Base-by-base conservation (phyloP, 2,329 filamentous ascomycete species). In the Verruconis gallopava region DNA sequence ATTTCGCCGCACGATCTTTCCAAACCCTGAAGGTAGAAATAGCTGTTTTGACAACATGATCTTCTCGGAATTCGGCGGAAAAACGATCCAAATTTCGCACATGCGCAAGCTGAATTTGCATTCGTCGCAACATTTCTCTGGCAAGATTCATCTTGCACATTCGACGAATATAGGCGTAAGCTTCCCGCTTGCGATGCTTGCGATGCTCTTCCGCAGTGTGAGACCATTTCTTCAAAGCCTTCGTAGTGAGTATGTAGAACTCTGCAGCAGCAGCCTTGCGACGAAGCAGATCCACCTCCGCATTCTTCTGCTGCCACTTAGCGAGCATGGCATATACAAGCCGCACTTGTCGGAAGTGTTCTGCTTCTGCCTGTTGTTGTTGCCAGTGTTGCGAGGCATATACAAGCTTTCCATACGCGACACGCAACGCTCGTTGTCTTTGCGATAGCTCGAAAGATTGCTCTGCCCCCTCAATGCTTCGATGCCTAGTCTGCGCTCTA, bases 171-270 rank as follows among this genome's bases (percentile, higher is more conserved):
- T 65, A 64, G 2, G 65, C 62, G 55, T 79, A 79, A 0, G 70
- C 66, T 30, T 74, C 67, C 38, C 73, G 66, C 21, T 72, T 65
- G 17, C 71, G 67, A 47, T 62, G 61, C 45, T 72, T 68, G 21
- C 70, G 62, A 13, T 68, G 63, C 42, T 72, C 60, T 33, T 65
- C 54, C 1, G 68, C 69, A 15, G 67, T 65, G 30, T 61, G 57
- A 17, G 62, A 64, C 73, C 73, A 77, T 12, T 55, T 53, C 47
- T 67, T 72, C 40, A 77, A 48, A 2, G 62, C 57, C 33, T 58
- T 61, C 5, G 61, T 73, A 33, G 65, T 59, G n/a, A 71, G 51
- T 28, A 73, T 69, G 51, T 74, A 78, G 48, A 70, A 77, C 9
- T 63, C 58, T 18, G 72, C 73, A 53, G 72, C 66, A n/a, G 56